Evolutionary conservation across 148 eudicot species (phyloP).

Genomic region (Cornus florida): DNA sequence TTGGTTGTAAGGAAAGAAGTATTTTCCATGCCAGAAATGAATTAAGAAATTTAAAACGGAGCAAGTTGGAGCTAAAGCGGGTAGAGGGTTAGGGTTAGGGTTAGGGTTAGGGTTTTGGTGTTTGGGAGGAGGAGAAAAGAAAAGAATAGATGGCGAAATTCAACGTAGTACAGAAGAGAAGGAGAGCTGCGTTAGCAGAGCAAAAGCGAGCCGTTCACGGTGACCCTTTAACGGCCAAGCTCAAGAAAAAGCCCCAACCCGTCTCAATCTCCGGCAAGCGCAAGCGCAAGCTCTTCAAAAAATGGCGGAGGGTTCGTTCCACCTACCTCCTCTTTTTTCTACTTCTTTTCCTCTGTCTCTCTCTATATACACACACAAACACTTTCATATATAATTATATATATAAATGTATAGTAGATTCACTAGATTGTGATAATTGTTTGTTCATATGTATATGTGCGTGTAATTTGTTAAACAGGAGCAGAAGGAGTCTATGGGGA

Average conservation of each 20-base stretch:
- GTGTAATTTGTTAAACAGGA: conserved; percentile 44
- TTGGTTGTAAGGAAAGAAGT: too few relatives aligned
- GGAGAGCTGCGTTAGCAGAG: conserved; percentile 56
- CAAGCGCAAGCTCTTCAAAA: conserved; percentile 77
- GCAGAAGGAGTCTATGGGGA: conserved; percentile 72
- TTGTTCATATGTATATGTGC: not conserved
- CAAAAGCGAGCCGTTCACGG: conserved; percentile 62
- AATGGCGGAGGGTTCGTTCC: conserved; percentile 76
- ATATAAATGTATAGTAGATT: not conserved
- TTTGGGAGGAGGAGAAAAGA: not conserved
- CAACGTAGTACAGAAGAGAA: conserved; percentile 75
- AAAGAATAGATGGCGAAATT: conserved; percentile 57
- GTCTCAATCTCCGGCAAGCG: conserved; percentile 88
- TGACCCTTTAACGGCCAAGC: conserved; percentile 61
- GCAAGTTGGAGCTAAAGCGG: too few relatives aligned
- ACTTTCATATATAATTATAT: too few relatives aligned
- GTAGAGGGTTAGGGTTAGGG: not conserved
- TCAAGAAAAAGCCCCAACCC: conserved; percentile 47
- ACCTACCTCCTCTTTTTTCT: not conserved
- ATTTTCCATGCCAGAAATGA: too few relatives aligned
- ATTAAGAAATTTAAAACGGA: too few relatives aligned
- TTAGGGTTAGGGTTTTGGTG: conserved; percentile 19
- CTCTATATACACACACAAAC: not conserved
- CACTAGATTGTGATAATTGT: not conserved
- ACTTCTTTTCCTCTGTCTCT: not conserved